Conservation (phyloP, 2,329 filamentous ascomycete species). For the Verruconis gallopava region DNA sequence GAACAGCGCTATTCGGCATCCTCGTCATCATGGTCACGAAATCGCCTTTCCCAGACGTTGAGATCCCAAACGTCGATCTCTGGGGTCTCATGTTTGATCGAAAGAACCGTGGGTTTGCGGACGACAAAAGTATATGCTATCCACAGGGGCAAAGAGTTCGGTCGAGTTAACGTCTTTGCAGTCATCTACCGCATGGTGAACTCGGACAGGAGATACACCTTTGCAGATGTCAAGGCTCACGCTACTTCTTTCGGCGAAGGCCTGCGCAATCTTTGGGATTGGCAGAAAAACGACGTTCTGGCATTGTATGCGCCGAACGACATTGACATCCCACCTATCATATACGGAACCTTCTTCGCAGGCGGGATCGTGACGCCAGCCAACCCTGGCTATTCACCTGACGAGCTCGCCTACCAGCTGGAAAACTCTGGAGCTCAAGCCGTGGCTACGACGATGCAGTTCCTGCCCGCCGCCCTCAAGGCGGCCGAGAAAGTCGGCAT, state of each 20-base stretch:
- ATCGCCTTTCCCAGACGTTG: slow-evolving; percentile 7
- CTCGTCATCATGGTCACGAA: slow-evolving; percentile 6
- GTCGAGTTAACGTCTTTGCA: background rate
- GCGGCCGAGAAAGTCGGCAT: slow-evolving; percentile 62
- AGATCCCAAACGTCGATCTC: slow-evolving; percentile 9
- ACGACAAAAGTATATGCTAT: slow-evolving; percentile 2
- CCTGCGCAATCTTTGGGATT: slow-evolving; percentile 61
- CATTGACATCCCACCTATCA: slow-evolving; percentile 67
- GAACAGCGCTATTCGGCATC: too few relatives aligned
- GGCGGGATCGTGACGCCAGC: slow-evolving; percentile 74
- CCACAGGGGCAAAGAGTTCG: too few relatives aligned
- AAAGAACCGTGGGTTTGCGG: slow-evolving; percentile 6
- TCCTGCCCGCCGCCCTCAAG: slow-evolving; percentile 50
- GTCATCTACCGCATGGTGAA: slow-evolving; percentile 6
- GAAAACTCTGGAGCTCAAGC: slow-evolving; percentile 62
- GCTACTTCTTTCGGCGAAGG: slow-evolving; percentile 67
- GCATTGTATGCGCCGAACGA: slow-evolving; percentile 74
- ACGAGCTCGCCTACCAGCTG: slow-evolving; percentile 76
- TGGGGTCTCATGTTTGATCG: slow-evolving; percentile 10
- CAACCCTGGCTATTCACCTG: slow-evolving; percentile 73
- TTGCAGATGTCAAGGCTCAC: slow-evolving; percentile 48
- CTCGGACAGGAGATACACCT: slow-evolving; percentile 48
- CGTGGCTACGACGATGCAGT: slow-evolving; percentile 50
- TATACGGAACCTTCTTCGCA: slow-evolving; percentile 71
- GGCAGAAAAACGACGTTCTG: slow-evolving; percentile 73